Conservation (phyloP, 2,329 filamentous ascomycete genomes). For the Didymella glomerata region DNA sequence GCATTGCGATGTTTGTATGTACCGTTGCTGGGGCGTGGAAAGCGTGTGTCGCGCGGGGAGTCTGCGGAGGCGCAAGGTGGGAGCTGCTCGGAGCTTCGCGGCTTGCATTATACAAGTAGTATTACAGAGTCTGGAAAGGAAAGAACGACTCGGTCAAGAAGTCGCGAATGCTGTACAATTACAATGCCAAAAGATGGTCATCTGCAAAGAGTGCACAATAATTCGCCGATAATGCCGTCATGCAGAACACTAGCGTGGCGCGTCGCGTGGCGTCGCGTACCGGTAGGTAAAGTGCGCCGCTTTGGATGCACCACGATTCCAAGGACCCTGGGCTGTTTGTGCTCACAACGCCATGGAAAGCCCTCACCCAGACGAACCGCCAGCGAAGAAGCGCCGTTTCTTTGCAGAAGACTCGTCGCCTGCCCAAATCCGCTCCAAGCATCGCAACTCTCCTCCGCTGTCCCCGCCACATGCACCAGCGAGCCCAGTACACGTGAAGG, state of each 20-base stretch:
- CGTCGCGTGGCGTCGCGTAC: slow-evolving; percentile 31
- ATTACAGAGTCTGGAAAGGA: not conserved
- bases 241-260: slow-evolving; percentile 37
- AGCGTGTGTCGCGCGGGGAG: slow-evolving; percentile 8
- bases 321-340: not conserved
- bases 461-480: slow-evolving; percentile 43
- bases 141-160: not conserved
- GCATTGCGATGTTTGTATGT: slow-evolving; percentile 36
- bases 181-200: slow-evolving; percentile 12
- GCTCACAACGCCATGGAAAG: slow-evolving; percentile 43
- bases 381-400: slow-evolving; percentile 69
- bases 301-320: not conserved
- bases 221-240: slow-evolving; percentile 41
- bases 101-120: slow-evolving; percentile 31
- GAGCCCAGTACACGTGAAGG: slow-evolving; percentile 17
- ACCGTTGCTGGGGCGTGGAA: slow-evolving; percentile 23
- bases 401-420: slow-evolving; percentile 63
- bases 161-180: not conserved
- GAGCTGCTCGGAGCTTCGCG: slow-evolving; percentile 31
- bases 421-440: slow-evolving; percentile 25
- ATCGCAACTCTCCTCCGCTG: slow-evolving; percentile 40
- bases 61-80: slow-evolving; percentile 27
- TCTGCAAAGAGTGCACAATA: slow-evolving; percentile 20
- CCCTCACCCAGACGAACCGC: slow-evolving; percentile 60
- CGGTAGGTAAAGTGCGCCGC: slow-evolving; percentile 8